Evolutionary conservation across 345 rosid genomes (phyloP), one percentile per base, ranked within the genome.

Genomic region (Carallia brachiata): DNA sequence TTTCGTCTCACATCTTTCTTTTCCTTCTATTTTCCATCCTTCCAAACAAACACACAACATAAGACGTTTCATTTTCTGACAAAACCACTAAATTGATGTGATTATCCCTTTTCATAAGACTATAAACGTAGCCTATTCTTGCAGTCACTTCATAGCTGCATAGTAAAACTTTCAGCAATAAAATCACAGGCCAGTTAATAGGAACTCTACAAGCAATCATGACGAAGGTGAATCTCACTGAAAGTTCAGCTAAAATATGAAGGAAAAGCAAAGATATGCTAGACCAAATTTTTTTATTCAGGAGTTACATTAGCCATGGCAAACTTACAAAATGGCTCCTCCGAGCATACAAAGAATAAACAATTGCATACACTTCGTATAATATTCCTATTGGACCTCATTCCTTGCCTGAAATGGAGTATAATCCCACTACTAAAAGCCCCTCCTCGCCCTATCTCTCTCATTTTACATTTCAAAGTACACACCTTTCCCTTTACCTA

Each of bases 291-390:
- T 78, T 30, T 66, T 73, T 71, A 76, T 70, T 73, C 59, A 58
- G 78, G 71, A 53, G 58, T 72, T 73, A 12, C 58, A 70, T 39
- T 34, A 57, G 70, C 54, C 74, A 62, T 57, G 67, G 66, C 60
- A 69, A 69, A 70, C 74, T 69, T 67, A 68, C 80, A 78, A 73
- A 73, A 68, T 59, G 78, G 70, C 75, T 23, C 72, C 77, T 58
- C 66, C 58, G 27, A 62, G 71, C 72, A 73, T 28, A 59, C 1
- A 81, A 82, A 78, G 81, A 82, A 79, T 76, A 65, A 67, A 74
- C 56, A 76, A 65, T 72, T 73, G 69, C 75, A 65, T 32, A 30
- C 19, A 34, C 53, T 64, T 36, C 18, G 34, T 65, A 40, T 23
- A 13, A 17, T 48, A 52, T 37, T 65, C 73, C 67, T 56, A 56